These are phyloP conservation scores for Chaetomium fimeti DNA, from an alignment of 495 filamentous ascomycete species.

Conservation along the genomic window DNA sequence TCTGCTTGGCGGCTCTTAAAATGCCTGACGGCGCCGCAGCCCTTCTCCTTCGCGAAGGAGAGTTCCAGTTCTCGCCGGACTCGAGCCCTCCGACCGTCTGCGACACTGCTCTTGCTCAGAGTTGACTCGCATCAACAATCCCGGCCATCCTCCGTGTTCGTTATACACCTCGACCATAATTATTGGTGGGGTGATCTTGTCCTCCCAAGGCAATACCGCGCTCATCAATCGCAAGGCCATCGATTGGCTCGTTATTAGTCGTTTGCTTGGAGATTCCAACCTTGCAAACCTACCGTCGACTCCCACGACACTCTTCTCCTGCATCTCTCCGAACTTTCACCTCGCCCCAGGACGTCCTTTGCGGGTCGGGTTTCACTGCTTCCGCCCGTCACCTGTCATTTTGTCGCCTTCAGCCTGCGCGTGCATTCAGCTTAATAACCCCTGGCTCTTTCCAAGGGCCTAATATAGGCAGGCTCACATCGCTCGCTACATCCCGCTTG, in stretches of 20 bases:
- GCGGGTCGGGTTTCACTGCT: background rate
- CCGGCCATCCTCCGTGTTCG: no score
- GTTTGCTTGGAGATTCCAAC: no score
- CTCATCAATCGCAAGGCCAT: background rate
- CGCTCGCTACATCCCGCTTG: constrained; percentile 16
- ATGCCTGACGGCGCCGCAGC: constrained; percentile 8
- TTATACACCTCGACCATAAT: background rate
- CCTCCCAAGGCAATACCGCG: background rate
- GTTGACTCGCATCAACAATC: background rate
- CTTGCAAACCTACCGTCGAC: background rate
- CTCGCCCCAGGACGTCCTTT: background rate
- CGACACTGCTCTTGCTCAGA: background rate
- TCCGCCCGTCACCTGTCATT: background rate
- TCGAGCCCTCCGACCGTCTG: constrained; percentile 1
- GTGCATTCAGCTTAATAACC: background rate
- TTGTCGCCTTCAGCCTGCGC: constrained; percentile 7
- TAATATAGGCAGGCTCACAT: constrained; percentile 5
- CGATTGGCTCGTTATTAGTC: background rate
- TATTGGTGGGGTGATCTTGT: background rate
- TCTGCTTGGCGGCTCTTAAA: constrained; percentile 18
- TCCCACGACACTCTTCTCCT: background rate
- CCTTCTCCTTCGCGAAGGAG: background rate
- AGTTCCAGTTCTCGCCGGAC: constrained; percentile 12
- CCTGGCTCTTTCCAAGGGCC: background rate
- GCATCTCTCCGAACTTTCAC: background rate